Percentiles rank a stretch among this genome's conserved stretches.
Evolutionary conservation across 2,329 filamentous ascomycete genomes (phyloP).

Genomic region (Aspergillus hiratsukae): DNA sequence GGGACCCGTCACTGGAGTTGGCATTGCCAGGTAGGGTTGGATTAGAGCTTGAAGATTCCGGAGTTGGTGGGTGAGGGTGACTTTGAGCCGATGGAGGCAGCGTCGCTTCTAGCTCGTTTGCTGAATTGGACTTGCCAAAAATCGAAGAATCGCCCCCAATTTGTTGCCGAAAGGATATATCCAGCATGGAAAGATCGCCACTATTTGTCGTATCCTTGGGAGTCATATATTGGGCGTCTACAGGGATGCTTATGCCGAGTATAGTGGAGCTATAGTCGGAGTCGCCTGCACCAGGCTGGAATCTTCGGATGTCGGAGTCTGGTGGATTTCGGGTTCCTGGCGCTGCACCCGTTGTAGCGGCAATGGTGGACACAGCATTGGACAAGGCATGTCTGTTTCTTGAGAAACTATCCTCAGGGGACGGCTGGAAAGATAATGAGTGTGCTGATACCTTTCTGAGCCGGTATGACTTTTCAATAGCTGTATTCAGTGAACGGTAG

Average conservation of each 20-base stretch:
- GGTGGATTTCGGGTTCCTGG: slow-evolving; percentile 3
- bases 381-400: neutral
- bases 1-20: slow-evolving; percentile 13
- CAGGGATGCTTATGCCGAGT: slow-evolving; percentile 30
- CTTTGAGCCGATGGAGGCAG: slow-evolving; percentile 7
- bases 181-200: slow-evolving; percentile 22
- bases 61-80: slow-evolving; percentile 27
- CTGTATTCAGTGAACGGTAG: slow-evolving; percentile 27
- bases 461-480: slow-evolving; percentile 26
- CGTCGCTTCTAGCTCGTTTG: slow-evolving; percentile 17
- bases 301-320: slow-evolving; percentile 7
- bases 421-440: slow-evolving; percentile 6
- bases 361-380: slow-evolving; percentile 3
- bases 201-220: slow-evolving; percentile 29
- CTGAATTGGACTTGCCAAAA: slow-evolving; percentile 20
- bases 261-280: slow-evolving; percentile 24
- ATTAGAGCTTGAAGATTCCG: slow-evolving; percentile 31
- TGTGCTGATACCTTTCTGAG: slow-evolving; percentile 12
- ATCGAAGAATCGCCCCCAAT: slow-evolving; percentile 7
- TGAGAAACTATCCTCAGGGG: slow-evolving; percentile 2
- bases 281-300: slow-evolving; percentile 13
- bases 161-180: slow-evolving; percentile 16
- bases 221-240: slow-evolving; percentile 28
- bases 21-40: slow-evolving; percentile 13
- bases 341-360: slow-evolving; percentile 2